These are phyloP conservation scores for Sorghum bicolor DNA, from an alignment of 176 grass and related monocot genomes.

Conservation along the genomic window Sorghum_bicolor_NCBIv3 NC_012871.2:72566501-72567000, in stretches of 20 bases:
- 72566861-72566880: too few relatives aligned
- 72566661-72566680: constrained; percentile 41
- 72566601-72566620: constrained; percentile 22
- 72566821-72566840: too few relatives aligned
- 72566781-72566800: too few relatives aligned
- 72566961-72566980: too few relatives aligned
- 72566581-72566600: constrained; percentile 34
- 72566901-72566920: too few relatives aligned
- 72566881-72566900: too few relatives aligned
- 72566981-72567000: too few relatives aligned
- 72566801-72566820: too few relatives aligned
- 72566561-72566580: constrained; percentile 37
- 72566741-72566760: constrained; percentile 17
- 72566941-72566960: too few relatives aligned
- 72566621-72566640: not conserved
- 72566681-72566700: constrained; percentile 24
- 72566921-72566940: too few relatives aligned
- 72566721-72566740: constrained; percentile 7
- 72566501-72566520: constrained; percentile 41
- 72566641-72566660: constrained; percentile 36
- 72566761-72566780: too few relatives aligned
- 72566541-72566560: constrained; percentile 44
- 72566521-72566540: constrained; percentile 47
- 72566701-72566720: constrained; percentile 21
- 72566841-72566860: too few relatives aligned